Evolutionary conservation across 176 grass and related monocot genomes (phyloP).

Genomic region (Bolboschoenus planiculmis): DNA sequence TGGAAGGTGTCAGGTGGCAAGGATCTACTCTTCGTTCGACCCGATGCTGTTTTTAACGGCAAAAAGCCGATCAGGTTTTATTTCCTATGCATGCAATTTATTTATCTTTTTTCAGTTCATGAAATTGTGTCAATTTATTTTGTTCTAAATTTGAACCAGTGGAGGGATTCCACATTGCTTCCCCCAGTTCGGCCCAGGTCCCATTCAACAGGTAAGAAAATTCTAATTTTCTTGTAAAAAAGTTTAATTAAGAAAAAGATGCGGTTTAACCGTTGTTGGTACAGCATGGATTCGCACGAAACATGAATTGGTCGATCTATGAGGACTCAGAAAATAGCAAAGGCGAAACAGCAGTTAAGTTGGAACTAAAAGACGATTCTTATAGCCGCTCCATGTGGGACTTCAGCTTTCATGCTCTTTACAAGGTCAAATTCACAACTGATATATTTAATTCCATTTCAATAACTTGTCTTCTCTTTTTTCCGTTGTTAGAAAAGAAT

Average conservation of each 20-base stretch:
- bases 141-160: constrained; percentile 37
- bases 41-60: constrained; percentile 90
- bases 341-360: constrained; percentile 61
- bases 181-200: constrained; percentile 86
- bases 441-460: not conserved
- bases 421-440: constrained; percentile 44
- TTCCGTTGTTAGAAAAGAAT: not conserved
- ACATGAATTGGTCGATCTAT: constrained; percentile 83
- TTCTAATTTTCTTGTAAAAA: constrained; percentile 9
- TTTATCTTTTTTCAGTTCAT: not conserved
- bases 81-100: not conserved
- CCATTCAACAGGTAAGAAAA: constrained; percentile 73
- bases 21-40: constrained; percentile 88
- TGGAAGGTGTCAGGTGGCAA: constrained; percentile 74
- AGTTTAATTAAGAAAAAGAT: not conserved
- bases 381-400: constrained; percentile 99
- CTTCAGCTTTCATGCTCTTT: constrained; percentile 93
- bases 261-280: not conserved
- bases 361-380: constrained; percentile 77
- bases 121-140: constrained; percentile 16
- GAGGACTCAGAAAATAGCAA: constrained; percentile 57
- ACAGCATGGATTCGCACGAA: constrained; percentile 94
- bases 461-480: not conserved
- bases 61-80: constrained; percentile 85
- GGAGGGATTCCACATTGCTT: constrained; percentile 99